Percentiles rank a stretch among this genome's conserved stretches.
These are phyloP conservation scores for Myxozyma kluyveri DNA, from an alignment of 805 yeast species.

Conservation along the genomic window DNA sequence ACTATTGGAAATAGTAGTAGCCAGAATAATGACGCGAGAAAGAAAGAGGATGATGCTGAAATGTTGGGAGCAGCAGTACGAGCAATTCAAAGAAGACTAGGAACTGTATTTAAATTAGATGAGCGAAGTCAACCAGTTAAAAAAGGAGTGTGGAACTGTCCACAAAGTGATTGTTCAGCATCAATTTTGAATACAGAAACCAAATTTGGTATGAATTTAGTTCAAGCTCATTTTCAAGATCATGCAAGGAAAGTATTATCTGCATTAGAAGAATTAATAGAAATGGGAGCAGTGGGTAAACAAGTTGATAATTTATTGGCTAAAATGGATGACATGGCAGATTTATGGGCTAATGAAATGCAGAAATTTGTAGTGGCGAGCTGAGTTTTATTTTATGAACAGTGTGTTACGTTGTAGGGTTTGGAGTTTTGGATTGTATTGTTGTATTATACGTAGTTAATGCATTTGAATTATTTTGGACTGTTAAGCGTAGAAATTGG, in stretches of 20 bases:
- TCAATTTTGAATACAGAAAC: conserved; percentile 11
- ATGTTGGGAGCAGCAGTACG: conserved; percentile 14
- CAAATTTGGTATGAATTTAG: conserved; percentile 14
- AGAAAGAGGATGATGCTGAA: conserved; percentile 12
- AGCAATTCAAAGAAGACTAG: conserved; percentile 15
- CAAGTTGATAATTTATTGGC: conserved; percentile 15
- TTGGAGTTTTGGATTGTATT: no score
- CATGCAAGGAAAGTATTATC: conserved; percentile 18
- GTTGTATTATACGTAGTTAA: no score
- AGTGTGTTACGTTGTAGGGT: not conserved
- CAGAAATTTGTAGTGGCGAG: not conserved
- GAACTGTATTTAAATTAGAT: conserved; percentile 7
- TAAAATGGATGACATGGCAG: conserved; percentile 19
- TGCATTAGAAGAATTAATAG: conserved; percentile 19
- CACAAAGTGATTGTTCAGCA: conserved; percentile 19
- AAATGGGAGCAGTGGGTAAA: conserved; percentile 7
- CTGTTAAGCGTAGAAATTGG: no score
- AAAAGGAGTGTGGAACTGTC: conserved; percentile 19
- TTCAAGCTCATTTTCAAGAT: conserved; percentile 21
- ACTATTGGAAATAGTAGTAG: no score
- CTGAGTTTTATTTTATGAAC: not conserved
- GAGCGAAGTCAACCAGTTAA: conserved; percentile 1
- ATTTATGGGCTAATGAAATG: conserved; percentile 11
- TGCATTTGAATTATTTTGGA: no score
- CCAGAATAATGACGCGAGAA: no score